These are phyloP conservation scores for Lasiodiplodia hormozganensis DNA, from an alignment of 2,329 filamentous ascomycete species.

Conservation along the genomic window DNA sequence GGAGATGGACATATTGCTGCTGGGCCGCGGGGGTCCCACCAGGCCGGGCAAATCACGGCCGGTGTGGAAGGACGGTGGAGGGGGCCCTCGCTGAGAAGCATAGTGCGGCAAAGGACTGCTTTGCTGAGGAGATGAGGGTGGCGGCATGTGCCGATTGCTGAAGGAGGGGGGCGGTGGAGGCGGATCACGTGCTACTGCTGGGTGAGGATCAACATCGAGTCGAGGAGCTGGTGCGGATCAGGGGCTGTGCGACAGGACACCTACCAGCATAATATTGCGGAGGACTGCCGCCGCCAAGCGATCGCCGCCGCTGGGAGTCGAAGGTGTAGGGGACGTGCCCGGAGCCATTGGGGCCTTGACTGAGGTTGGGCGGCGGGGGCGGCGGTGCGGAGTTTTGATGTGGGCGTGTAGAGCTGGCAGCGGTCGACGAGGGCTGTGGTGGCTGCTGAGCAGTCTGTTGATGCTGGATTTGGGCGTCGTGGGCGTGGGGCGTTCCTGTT, in stretches of 20 bases:
- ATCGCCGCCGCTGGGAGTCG: slow-evolving; percentile 45
- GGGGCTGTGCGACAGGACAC: slow-evolving; percentile 28
- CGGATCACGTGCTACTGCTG: slow-evolving; percentile 46
- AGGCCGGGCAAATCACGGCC: slow-evolving; percentile 63
- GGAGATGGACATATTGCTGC: slow-evolving; percentile 76
- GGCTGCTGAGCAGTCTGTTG: slow-evolving; percentile 40
- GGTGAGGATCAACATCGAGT: slow-evolving; percentile 36
- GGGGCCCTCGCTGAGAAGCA: slow-evolving; percentile 52
- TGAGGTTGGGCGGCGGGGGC: slow-evolving; percentile 25
- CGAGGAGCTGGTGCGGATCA: slow-evolving; percentile 28
- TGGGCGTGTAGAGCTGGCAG: slow-evolving; percentile 33
- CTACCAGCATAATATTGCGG: slow-evolving; percentile 45
- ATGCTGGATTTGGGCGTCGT: slow-evolving; percentile 38
- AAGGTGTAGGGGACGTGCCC: slow-evolving; percentile 28
- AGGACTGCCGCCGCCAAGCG: slow-evolving; percentile 49
- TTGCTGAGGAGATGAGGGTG: slow-evolving; percentile 57
- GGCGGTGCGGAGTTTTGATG: slow-evolving; percentile 29
- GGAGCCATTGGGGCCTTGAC: slow-evolving; percentile 21
- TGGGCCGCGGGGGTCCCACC: slow-evolving; percentile 61
- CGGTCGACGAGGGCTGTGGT: slow-evolving; percentile 35
- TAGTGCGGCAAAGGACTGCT: slow-evolving; percentile 47
- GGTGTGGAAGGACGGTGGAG: slow-evolving; percentile 53
- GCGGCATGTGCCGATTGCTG: slow-evolving; percentile 55
- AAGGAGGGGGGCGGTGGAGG: slow-evolving; percentile 51
- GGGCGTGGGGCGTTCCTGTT: slow-evolving; percentile 34